These are phyloP conservation scores for Trichosporon asahii DNA, from an alignment of 1,284 basidiomycete genomes.

Conservation along the genomic window DNA sequence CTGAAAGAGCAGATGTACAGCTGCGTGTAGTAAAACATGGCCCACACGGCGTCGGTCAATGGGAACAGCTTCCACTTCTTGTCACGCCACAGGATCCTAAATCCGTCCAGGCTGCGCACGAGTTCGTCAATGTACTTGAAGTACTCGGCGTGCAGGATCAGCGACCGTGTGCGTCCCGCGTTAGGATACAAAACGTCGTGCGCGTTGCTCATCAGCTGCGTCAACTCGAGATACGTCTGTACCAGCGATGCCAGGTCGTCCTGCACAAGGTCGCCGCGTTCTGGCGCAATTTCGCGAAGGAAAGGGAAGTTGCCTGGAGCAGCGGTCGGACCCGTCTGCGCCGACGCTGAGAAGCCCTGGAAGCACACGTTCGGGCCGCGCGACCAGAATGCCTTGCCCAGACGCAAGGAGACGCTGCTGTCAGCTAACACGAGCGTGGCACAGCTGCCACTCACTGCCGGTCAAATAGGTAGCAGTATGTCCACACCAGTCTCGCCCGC, in stretches of 20 bases:
- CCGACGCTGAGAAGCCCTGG: slow-evolving; percentile 46
- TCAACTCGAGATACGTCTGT: slow-evolving; percentile 51
- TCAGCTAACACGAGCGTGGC: slow-evolving; percentile 11
- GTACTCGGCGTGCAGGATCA: slow-evolving; percentile 47
- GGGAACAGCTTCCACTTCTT: slow-evolving; percentile 47
- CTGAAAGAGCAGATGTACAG: slow-evolving; percentile 51
- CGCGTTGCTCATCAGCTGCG: slow-evolving; percentile 50
- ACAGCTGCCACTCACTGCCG: slow-evolving; percentile 35
- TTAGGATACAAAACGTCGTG: slow-evolving; percentile 52
- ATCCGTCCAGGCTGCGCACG: slow-evolving; percentile 46
- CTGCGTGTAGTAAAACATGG: slow-evolving; percentile 47
- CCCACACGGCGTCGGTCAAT: slow-evolving; percentile 43
- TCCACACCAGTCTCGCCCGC: slow-evolving; percentile 48
- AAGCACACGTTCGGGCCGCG: slow-evolving; percentile 51
- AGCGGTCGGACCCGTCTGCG: slow-evolving; percentile 48
- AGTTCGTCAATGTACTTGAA: slow-evolving; percentile 52
- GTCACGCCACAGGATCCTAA: slow-evolving; percentile 45
- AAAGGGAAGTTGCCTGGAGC: slow-evolving; percentile 48
- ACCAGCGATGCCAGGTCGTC: slow-evolving; percentile 47
- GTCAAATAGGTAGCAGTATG: slow-evolving; percentile 52
- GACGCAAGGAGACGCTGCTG: slow-evolving; percentile 43
- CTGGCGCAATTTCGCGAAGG: slow-evolving; percentile 33
- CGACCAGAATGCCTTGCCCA: slow-evolving; percentile 52
- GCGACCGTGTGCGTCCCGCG: slow-evolving; percentile 42
- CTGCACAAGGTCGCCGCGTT: slow-evolving; percentile 25